Conservation (phyloP, 2,329 filamentous ascomycete species). For the Colletotrichum horii region DNA sequence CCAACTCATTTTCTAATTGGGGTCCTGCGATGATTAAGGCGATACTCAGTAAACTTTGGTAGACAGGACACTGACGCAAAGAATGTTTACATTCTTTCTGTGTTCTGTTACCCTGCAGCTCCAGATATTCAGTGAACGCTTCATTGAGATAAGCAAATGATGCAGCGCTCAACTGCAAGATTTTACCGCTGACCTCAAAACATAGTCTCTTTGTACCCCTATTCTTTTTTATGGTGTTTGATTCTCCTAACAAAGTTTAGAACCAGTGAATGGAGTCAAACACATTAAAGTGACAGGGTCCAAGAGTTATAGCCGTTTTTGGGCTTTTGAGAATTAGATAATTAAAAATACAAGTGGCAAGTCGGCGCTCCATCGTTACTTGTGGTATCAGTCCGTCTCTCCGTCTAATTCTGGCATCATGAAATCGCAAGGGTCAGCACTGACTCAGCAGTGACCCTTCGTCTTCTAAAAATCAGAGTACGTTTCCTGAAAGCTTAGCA, state of each 20-base stretch:
- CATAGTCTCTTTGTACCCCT: accelerated
- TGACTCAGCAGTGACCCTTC: not conserved
- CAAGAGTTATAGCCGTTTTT: not conserved
- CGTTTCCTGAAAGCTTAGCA: not conserved
- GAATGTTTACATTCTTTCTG: not conserved
- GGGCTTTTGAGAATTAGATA: not conserved
- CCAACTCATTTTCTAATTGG: accelerated
- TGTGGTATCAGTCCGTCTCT: not conserved
- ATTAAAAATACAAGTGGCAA: not conserved
- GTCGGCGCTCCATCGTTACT: not conserved
- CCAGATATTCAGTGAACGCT: not conserved
- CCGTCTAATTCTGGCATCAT: not conserved
- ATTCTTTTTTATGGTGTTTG: accelerated
- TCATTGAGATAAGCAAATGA: not conserved
- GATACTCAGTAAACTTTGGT: not conserved
- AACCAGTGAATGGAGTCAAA: accelerated
- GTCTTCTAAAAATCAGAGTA: not conserved
- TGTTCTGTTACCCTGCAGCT: not conserved
- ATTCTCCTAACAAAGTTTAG: not conserved
- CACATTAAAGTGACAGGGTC: accelerated
- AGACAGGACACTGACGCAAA: accelerated
- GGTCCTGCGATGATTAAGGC: accelerated
- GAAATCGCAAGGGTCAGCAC: not conserved
- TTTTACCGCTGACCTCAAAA: not conserved
- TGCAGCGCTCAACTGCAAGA: no score